Conservation (phyloP, 371 early-diverging fungal species). For the Circinella umbellata region DNA sequence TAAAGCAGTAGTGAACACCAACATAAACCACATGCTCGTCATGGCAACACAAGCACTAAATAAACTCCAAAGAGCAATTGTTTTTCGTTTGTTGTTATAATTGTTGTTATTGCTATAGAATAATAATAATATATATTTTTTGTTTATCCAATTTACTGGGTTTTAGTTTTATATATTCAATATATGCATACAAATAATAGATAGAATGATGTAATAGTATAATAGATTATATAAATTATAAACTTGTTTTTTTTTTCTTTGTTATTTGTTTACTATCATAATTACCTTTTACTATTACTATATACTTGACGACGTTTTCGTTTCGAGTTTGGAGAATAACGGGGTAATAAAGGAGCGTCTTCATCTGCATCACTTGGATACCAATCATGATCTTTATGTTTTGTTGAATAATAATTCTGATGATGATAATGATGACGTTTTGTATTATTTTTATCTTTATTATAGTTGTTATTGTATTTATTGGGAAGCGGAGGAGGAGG, state of each 20-base stretch:
- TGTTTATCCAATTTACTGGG: not conserved
- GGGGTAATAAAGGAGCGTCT: conserved; percentile 26
- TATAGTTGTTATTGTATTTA: not conserved
- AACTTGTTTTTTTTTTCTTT: too few species aligned
- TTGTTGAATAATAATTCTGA: not conserved
- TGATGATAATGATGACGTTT: not conserved
- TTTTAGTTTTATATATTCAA: not conserved
- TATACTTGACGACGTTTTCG: conserved; percentile 6
- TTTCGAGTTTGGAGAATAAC: conserved; percentile 1
- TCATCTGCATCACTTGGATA: conserved; percentile 28
- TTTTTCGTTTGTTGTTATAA: not conserved
- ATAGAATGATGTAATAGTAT: not conserved
- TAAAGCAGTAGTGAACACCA: conserved; percentile 22
- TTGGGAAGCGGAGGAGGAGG: not conserved
- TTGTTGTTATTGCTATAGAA: not conserved
- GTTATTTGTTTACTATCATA: not conserved
- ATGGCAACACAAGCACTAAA: conserved; percentile 14
- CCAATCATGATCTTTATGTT: conserved; percentile 16
- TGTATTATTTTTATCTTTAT: not conserved
- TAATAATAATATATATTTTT: too few species aligned
- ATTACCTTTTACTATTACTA: not conserved
- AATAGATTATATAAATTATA: too few species aligned
- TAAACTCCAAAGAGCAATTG: conserved; percentile 12
- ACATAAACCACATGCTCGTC: conserved; percentile 21
- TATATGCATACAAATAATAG: not conserved